Base-by-base conservation (phyloP, 345 rosid species). In the Euphorbia tirucalli region DNA sequence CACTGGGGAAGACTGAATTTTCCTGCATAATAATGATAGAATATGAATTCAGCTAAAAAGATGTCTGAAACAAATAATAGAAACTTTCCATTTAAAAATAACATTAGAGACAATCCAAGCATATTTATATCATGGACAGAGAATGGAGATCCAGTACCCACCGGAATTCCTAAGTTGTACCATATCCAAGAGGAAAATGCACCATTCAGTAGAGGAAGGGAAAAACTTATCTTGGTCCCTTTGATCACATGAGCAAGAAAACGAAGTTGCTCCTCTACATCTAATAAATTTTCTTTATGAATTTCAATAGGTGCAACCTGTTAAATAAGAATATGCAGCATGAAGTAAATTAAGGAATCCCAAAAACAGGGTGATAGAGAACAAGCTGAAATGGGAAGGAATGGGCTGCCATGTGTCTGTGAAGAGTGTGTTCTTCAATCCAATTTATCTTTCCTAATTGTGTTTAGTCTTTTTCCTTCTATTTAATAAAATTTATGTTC, bases 261-360 rank as follows among this genome's bases (percentile, higher is more conserved):
- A 32, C 77, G 81, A 31, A 94, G 93, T 78, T 94, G 98, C 83
- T 84, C 93, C 86, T 94, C 97, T 22, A 85, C 90, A 80, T 91
- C 95, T 79, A 78, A 64, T 71, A 88, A 77, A 70, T 78, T 89
- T 80, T 91, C 97, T 74, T 78, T 62, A 70, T 78, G 88, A 70
- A 82, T 86, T 78, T 88, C 89, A 74, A 94, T 78, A 74, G 97
- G 98, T 65, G 97, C 94, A 80, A 94, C 96, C 98, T 94, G 88
- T 70, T 71, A 76, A 79, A 74, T 57, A 65, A 73, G 70, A 21
- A 55, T 54, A 66, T 14, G 55, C 31, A 49, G 54, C n/a, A 65
- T 27, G 54, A 69, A 58, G 11, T 19, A 65, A 46, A 74, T 27
- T 57, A 66, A 67, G 19, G 11, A 65, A 54, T 27, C 43, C n/a